Evolutionary conservation across 768 basidiomycete species (phyloP).

Genomic region (Neoboletus subvelutipes): DNA sequence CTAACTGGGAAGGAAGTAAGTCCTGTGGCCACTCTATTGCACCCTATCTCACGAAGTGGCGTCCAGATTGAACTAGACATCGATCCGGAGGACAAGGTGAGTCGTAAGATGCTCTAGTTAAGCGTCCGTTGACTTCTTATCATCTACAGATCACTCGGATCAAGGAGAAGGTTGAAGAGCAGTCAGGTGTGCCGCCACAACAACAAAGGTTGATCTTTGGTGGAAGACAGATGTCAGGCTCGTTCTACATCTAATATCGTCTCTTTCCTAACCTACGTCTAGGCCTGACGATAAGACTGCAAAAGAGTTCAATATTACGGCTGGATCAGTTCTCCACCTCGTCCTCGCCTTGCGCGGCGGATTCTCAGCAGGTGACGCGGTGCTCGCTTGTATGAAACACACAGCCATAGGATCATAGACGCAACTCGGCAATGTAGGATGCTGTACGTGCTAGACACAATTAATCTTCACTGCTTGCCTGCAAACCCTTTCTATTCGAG

Average conservation of each 20-base stretch:
- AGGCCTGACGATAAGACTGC: conserved; percentile 94
- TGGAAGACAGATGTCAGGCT: conserved; percentile 87
- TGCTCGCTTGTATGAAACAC: conserved; percentile 16
- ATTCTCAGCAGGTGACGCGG: conserved; percentile 34
- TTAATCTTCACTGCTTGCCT: conserved; percentile 25
- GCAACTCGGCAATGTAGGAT: not conserved
- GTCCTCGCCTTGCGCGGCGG: conserved; percentile 96
- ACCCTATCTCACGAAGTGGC: conserved; percentile 12
- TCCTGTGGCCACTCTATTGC: not conserved
- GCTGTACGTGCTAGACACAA: conserved; percentile 12
- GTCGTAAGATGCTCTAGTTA: conserved; percentile 13
- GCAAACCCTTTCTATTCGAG: not conserved
- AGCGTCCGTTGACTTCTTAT: not conserved
- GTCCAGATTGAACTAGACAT: conserved; percentile 91
- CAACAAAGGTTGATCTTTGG: conserved; percentile 93
- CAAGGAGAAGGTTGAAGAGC: conserved; percentile 98
- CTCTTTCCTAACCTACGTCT: not conserved
- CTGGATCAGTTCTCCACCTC: conserved; percentile 88
- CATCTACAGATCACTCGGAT: conserved; percentile 76
- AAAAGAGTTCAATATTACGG: conserved; percentile 75
- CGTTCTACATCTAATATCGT: not conserved
- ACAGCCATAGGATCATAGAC: conserved; percentile 27
- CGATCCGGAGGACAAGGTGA: conserved; percentile 82
- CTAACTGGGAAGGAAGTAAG: conserved; percentile 95
- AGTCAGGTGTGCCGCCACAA: conserved; percentile 94